Percentiles rank a stretch among this genome's conserved stretches.
phyloP scores from a whole-genome alignment of 2,329 filamentous ascomycete genomes.

The Aspergillus sclerotialis region DNA sequence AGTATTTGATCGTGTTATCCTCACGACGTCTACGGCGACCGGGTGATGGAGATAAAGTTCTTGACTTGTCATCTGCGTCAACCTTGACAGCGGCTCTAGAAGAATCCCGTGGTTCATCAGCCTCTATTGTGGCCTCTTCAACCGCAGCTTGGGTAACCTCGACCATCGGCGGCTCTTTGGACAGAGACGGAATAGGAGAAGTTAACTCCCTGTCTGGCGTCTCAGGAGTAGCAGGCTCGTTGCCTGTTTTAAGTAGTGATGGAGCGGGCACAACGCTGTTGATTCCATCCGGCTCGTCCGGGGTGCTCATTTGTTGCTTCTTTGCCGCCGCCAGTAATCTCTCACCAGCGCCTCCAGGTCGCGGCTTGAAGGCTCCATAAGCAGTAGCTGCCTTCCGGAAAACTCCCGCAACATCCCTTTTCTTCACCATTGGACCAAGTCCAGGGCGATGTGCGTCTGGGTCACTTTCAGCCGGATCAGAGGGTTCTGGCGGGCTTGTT shows the following conservation, averaged over 20 bases:
- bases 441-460: constrained; percentile 61
- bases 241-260: constrained; percentile 33
- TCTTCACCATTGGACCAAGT: constrained; percentile 84
- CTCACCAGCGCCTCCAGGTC: constrained; percentile 78
- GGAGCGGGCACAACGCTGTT: constrained; percentile 82
- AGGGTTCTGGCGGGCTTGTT: constrained; percentile 8
- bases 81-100: constrained; percentile 15
- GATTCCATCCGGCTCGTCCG: constrained; percentile 77
- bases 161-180: constrained; percentile 26
- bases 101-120: constrained; percentile 15
- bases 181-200: constrained; percentile 16
- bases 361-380: constrained; percentile 71
- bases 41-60: constrained; percentile 37
- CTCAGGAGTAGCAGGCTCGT: constrained; percentile 30
- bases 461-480: constrained; percentile 34
- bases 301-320: constrained; percentile 49
- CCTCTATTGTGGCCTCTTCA: constrained; percentile 21
- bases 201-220: constrained; percentile 23
- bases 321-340: constrained; percentile 56
- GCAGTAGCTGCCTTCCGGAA: constrained; percentile 76
- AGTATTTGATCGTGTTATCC: constrained; percentile 71
- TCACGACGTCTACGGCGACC: constrained; percentile 56
- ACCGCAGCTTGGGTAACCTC: constrained; percentile 30
- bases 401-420: constrained; percentile 65
- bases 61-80: constrained; percentile 18